phyloP scores from a whole-genome alignment of 2,329 filamentous ascomycete genomes.

The Fulvia fulva region DNA sequence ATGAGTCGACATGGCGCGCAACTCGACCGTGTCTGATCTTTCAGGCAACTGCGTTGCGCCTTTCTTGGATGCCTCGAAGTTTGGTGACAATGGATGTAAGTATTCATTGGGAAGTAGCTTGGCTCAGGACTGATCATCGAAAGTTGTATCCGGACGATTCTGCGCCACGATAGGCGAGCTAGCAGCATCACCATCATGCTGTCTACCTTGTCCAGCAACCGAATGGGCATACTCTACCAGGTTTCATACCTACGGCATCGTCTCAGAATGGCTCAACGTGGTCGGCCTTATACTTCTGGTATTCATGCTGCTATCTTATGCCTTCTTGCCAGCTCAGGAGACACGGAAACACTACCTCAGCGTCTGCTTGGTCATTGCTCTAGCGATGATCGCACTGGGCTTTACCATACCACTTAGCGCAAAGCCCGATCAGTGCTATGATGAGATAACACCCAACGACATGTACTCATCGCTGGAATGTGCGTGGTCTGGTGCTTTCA shows the following conservation, averaged over 20 bases:
- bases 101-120: conserved; percentile 20
- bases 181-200: conserved; percentile 60
- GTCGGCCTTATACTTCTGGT: conserved; percentile 65
- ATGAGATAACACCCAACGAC: conserved; percentile 87
- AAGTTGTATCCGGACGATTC: conserved; percentile 55
- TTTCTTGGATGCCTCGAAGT: conserved; percentile 59
- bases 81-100: conserved; percentile 69
- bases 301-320: conserved; percentile 77
- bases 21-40: conserved; percentile 25
- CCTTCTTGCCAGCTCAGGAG: conserved; percentile 76
- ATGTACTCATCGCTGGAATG: conserved; percentile 81
- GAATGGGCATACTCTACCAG: conserved; percentile 66
- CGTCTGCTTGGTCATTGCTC: conserved; percentile 73
- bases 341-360: conserved; percentile 91
- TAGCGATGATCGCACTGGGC: conserved; percentile 80
- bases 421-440: conserved; percentile 75
- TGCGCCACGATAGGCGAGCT: conserved; percentile 48
- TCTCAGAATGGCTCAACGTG: conserved; percentile 80
- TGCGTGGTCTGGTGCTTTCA: conserved; percentile 79
- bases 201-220: conserved; percentile 82
- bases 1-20: conserved; percentile 26
- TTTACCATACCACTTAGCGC: conserved; percentile 84
- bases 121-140: conserved; percentile 31
- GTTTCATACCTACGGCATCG: conserved; percentile 55
- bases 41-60: conserved; percentile 61